These are phyloP conservation scores for Kalmusia sp. DNA, from an alignment of 2,329 filamentous ascomycete genomes.

Conservation along the genomic window DNA sequence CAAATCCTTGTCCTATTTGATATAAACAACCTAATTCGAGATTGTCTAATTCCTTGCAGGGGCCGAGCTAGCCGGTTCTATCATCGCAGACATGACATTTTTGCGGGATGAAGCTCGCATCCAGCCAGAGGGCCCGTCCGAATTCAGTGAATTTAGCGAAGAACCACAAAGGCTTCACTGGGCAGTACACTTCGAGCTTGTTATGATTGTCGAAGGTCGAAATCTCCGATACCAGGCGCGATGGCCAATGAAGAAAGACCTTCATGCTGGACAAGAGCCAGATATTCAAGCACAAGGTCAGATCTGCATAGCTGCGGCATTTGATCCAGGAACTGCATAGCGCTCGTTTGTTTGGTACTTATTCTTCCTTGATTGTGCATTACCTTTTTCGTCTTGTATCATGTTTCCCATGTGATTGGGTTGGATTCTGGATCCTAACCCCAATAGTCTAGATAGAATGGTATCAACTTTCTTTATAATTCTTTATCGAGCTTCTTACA, in stretches of 20 bases:
- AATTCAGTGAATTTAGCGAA: neutral
- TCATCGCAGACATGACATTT: slow-evolving; percentile 19
- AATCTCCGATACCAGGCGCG: slow-evolving; percentile 18
- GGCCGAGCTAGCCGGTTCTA: slow-evolving; percentile 15
- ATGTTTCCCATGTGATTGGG: too few species aligned
- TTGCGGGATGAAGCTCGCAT: slow-evolving; percentile 14
- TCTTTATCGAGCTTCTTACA: too few species aligned
- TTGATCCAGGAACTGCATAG: too few species aligned
- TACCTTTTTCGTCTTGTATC: too few species aligned
- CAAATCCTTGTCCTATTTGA: neutral
- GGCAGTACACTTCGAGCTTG: slow-evolving; percentile 18
- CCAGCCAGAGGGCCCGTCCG: slow-evolving; percentile 9
- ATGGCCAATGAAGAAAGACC: slow-evolving; percentile 12
- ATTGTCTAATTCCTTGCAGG: slow-evolving; percentile 4
- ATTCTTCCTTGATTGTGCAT: too few species aligned
- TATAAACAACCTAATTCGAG: neutral
- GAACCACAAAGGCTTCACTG: slow-evolving; percentile 12
- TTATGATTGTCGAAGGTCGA: slow-evolving; percentile 22
- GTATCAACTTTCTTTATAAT: too few species aligned
- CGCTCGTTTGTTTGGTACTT: too few species aligned
- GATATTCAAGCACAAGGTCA: too few species aligned
- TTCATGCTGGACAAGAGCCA: too few species aligned
- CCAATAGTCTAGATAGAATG: too few species aligned
- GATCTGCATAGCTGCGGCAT: too few species aligned
- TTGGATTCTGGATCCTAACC: too few species aligned